Conservation (phyloP, 805 yeast species). For the Yamadazyma olivae region DNA sequence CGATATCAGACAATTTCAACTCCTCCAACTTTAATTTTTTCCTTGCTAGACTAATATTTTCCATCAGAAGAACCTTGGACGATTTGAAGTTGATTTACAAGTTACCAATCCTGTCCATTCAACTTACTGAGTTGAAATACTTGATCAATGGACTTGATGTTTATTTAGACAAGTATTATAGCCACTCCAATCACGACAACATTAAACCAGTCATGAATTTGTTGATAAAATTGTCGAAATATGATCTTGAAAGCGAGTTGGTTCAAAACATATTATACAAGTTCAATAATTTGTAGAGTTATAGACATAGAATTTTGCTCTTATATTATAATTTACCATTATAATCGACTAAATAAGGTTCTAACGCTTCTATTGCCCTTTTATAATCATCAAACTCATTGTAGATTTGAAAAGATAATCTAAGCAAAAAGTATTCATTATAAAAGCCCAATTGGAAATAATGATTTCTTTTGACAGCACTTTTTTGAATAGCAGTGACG, state of each 20-base stretch:
- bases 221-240: background rate
- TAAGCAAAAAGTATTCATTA: conserved; percentile 20
- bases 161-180: conserved; percentile 1
- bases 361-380: conserved; percentile 41
- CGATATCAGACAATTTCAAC: conserved; percentile 10
- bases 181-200: background rate
- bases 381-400: conserved; percentile 54
- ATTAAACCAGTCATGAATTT: background rate
- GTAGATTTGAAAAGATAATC: conserved; percentile 63
- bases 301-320: too few relatives aligned
- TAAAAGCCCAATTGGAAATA: conserved; percentile 3
- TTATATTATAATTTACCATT: too few relatives aligned
- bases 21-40: conserved; percentile 33
- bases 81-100: conserved; percentile 57
- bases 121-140: conserved; percentile 56
- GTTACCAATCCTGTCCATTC: conserved; percentile 66
- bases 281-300: background rate
- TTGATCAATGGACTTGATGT: conserved; percentile 24
- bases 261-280: background rate
- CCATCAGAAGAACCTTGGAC: conserved; percentile 60
- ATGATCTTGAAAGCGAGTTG: background rate
- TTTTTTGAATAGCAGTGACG: background rate
- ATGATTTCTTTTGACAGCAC: background rate
- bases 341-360: conserved; percentile 4
- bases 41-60: conserved; percentile 55